These are phyloP conservation scores for Blastobotrys buckinghamii DNA, from an alignment of 1,139 yeast genomes.

Conservation along the genomic window DNA sequence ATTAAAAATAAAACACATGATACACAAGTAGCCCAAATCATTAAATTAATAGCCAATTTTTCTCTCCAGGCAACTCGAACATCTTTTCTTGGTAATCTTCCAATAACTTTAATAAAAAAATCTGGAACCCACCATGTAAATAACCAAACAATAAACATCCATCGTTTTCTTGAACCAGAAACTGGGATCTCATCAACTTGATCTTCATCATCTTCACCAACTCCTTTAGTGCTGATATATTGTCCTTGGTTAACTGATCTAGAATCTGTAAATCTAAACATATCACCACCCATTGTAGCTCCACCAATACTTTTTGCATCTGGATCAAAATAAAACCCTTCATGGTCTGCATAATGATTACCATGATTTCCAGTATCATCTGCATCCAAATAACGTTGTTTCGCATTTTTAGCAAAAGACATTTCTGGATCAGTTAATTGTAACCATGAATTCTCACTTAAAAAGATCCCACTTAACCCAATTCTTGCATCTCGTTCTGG, in stretches of 20 bases:
- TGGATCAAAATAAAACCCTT: conserved; percentile 31
- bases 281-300: conserved; percentile 31
- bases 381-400: conserved; percentile 26
- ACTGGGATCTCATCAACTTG: conserved; percentile 28
- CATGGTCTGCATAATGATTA: conserved; percentile 25
- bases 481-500: conserved; percentile 36
- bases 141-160: conserved; percentile 37
- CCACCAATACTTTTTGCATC: conserved; percentile 34
- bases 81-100: conserved; percentile 33
- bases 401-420: conserved; percentile 30
- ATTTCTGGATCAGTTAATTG: conserved; percentile 37
- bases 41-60: conserved; percentile 38
- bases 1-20: conserved; percentile 34
- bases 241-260: conserved; percentile 28
- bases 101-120: conserved; percentile 28
- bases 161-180: conserved; percentile 28
- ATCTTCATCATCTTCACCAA: conserved; percentile 33
- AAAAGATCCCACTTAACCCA: conserved; percentile 38
- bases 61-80: conserved; percentile 40
- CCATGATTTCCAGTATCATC: conserved; percentile 16
- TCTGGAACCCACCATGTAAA: conserved; percentile 40
- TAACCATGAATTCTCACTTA: conserved; percentile 39
- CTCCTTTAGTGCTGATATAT: conserved; percentile 29
- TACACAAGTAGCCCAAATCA: conserved; percentile 37
- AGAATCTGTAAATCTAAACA: conserved; percentile 33